Evolutionary conservation across 1,139 yeast species (phyloP).

Genomic region (Lizanozyma gosingica): DNA sequence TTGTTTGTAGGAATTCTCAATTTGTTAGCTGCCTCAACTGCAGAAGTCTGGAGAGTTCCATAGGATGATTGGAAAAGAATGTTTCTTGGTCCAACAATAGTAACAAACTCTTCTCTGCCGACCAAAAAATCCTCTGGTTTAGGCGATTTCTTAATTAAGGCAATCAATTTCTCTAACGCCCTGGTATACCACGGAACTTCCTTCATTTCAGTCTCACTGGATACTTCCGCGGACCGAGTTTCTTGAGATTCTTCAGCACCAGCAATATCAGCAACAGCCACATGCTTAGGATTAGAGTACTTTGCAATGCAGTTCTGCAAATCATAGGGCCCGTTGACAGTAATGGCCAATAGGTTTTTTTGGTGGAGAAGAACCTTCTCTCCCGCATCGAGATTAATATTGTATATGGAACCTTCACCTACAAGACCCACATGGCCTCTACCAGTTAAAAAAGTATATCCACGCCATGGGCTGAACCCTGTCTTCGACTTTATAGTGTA

Average conservation of each 20-base stretch:
- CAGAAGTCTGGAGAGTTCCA: not conserved
- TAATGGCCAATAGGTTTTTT: slow-evolving; percentile 40
- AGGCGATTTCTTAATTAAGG: slow-evolving; percentile 1
- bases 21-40: not conserved
- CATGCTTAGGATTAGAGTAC: slow-evolving; percentile 13
- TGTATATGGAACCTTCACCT: slow-evolving; percentile 50
- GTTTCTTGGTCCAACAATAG: slow-evolving; percentile 48
- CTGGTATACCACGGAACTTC: slow-evolving; percentile 1
- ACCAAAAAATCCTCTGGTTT: slow-evolving; percentile 11
- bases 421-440: slow-evolving; percentile 51
- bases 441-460: slow-evolving; percentile 44
- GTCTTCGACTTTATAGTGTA: slow-evolving; percentile 15
- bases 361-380: slow-evolving; percentile 45
- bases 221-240: slow-evolving; percentile 1
- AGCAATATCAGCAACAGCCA: not conserved
- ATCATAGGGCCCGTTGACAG: slow-evolving; percentile 43
- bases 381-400: slow-evolving; percentile 31
- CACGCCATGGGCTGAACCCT: slow-evolving; percentile 30
- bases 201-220: slow-evolving; percentile 1
- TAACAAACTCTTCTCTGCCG: slow-evolving; percentile 34
- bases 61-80: slow-evolving; percentile 35
- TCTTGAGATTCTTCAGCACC: slow-evolving; percentile 1
- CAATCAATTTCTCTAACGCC: not conserved
- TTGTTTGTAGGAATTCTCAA: not conserved
- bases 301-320: slow-evolving; percentile 28